Base-by-base conservation (phyloP, 192 early-diverging fungal species). In the Backusella morwellensis region DNA sequence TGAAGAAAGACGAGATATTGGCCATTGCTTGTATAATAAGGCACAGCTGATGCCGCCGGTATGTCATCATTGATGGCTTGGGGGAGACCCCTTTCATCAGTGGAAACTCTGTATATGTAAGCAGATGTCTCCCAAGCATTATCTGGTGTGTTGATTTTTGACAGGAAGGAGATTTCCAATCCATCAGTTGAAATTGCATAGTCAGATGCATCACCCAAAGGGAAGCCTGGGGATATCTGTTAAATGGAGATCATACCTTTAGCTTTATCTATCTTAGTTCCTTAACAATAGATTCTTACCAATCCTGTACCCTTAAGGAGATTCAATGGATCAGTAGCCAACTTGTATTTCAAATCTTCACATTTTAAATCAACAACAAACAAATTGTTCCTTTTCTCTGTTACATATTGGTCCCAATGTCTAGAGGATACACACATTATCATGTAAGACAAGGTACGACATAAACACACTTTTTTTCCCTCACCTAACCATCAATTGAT, bases 81-180 rank as follows among this genome's bases (percentile, higher is more conserved):
- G 32, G 90, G 88, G 7, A 67, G 72, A 4, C 75, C 73, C 8
- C 78, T 79, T 8, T 85, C 88, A 41, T 79, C 78, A 41, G 88
- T 86, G 12, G 83, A 82, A 7, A 91, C 90, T 63, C 90, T 73
- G 77, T 91, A 95, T 35, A 96, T 86, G 70, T 89, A 86, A 70
- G 87, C 86, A 63, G 93, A 90, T 34, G 95, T 96, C 75, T 86
- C 84, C 94, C 94, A 96, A 12, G 93, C 93, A 32, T 88, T 88
- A 68, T 90, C 86, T 3, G 54, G 73, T 19, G 86, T 86, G 9
- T 86, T 85, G 19, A 86, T 84, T 81, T 93, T 93, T 69, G 94
- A 85, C 1, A 89, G 84, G 86, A 95, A 96, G 41, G 91, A 92
- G 15, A 93, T 35, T 38, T 86, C 81, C 35, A 63, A 76, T 52